Percentiles rank a stretch among this genome's conserved stretches.
Conservation (phyloP, 768 basidiomycete species). For the Ramaria sp. region DNA sequence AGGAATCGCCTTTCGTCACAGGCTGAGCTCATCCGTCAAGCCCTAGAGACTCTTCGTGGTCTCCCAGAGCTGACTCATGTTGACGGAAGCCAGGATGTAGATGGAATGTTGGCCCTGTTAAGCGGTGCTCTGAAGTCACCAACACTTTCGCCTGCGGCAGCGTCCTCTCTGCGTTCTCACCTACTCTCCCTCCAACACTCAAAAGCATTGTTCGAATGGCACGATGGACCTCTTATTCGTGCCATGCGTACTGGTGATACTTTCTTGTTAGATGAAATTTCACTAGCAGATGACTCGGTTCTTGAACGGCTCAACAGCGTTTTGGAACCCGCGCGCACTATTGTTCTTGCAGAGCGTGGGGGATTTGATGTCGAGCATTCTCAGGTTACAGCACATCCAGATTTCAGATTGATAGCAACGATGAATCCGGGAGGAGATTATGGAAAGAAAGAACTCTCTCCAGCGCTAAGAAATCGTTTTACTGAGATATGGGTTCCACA, state of each 20-base stretch:
- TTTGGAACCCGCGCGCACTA: slow-evolving; percentile 78
- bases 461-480: slow-evolving; percentile 92
- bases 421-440: slow-evolving; percentile 99
- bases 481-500: slow-evolving; percentile 98
- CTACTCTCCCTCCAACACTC: slow-evolving; percentile 13
- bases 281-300: slow-evolving; percentile 95
- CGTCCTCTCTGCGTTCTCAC: slow-evolving; percentile 13
- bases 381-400: slow-evolving; percentile 47
- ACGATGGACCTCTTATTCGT: slow-evolving; percentile 89
- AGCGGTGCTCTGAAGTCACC: slow-evolving; percentile 11
- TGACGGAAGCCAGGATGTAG: slow-evolving; percentile 22
- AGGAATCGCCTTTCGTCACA: slow-evolving; percentile 58
- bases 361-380: slow-evolving; percentile 61
- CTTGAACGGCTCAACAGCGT: slow-evolving; percentile 95
- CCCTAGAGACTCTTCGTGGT: slow-evolving; percentile 22
- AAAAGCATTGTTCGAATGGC: slow-evolving; percentile 84
- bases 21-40: slow-evolving; percentile 27
- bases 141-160: slow-evolving; percentile 14
- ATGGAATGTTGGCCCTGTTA: slow-evolving; percentile 19
- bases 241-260: slow-evolving; percentile 82
- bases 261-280: slow-evolving; percentile 92
- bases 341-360: slow-evolving; percentile 89
- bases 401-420: slow-evolving; percentile 88
- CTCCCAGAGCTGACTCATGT: slow-evolving; percentile 17
- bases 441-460: slow-evolving; percentile 97